phyloP scores from a whole-genome alignment of 352 stramenopile genomes.

The Blastocystis sp. region DNA sequence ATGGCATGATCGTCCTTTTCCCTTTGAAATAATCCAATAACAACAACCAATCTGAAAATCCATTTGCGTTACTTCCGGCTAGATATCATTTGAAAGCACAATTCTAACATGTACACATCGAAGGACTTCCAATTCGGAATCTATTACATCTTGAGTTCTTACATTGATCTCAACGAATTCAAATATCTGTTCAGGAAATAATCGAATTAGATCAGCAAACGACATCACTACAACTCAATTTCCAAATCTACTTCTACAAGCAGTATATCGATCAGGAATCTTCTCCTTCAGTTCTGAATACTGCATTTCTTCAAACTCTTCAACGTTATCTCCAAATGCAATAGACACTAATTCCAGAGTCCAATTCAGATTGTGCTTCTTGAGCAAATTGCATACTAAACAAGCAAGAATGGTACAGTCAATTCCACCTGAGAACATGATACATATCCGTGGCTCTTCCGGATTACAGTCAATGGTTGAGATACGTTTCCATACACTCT shows the following conservation, averaged over 20 bases:
- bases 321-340: not conserved
- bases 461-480: not conserved
- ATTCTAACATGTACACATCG: not conserved
- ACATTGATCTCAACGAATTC: constrained; percentile 42
- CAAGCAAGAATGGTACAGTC: constrained; percentile 51
- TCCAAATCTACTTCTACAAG: not conserved
- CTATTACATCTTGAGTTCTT: not conserved
- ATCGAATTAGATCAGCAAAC: constrained; percentile 8
- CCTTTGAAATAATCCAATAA: constrained; percentile 34
- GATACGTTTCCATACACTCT: not conserved
- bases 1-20: not conserved
- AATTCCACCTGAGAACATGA: constrained; percentile 55
- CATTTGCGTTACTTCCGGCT: constrained; percentile 36
- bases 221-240: constrained; percentile 11
- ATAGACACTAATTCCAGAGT: constrained; percentile 9
- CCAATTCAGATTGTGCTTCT: not conserved
- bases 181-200: constrained; percentile 30
- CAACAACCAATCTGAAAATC: constrained; percentile 53
- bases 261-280: constrained; percentile 24
- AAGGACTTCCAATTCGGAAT: not conserved
- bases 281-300: not conserved
- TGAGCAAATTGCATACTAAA: not conserved
- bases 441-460: not conserved
- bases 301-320: not conserved
- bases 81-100: not conserved